Conservation (phyloP, 768 basidiomycete genomes). For the Filobasidium floriforme region DNA sequence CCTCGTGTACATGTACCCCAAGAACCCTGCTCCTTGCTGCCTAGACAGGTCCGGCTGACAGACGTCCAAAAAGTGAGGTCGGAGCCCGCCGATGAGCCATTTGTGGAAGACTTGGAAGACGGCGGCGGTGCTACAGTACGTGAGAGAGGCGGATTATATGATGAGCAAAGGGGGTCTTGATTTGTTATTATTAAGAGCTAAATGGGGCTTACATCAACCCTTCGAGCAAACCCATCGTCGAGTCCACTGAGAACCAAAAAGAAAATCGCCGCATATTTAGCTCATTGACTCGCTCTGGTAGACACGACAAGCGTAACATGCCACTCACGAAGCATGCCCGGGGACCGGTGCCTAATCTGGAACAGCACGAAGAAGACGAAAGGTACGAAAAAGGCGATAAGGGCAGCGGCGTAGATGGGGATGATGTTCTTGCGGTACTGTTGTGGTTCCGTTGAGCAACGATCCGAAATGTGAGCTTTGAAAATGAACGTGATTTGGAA, state of each 20-base stretch:
- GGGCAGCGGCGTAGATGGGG: constrained; percentile 53
- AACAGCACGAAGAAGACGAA: constrained; percentile 56
- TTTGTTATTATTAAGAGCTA: neutral
- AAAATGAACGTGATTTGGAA: too few relatives aligned
- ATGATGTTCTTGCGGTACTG: constrained; percentile 51
- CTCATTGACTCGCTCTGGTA: too few relatives aligned
- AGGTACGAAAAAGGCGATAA: constrained; percentile 54
- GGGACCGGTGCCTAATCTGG: constrained; percentile 50
- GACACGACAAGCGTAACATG: too few relatives aligned
- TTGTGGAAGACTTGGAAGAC: constrained; percentile 55
- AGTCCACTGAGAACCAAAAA: constrained; percentile 49
- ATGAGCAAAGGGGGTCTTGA: neutral
- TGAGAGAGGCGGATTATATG: neutral
- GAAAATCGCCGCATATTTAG: neutral
- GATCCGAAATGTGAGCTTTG: too few relatives aligned
- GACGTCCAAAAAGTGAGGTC: constrained; percentile 51
- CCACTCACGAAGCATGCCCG: constrained; percentile 10
- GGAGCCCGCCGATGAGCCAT: constrained; percentile 48
- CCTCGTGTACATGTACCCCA: constrained; percentile 52
- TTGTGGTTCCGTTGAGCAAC: too few relatives aligned
- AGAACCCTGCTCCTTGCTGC: constrained; percentile 50
- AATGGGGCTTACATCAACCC: constrained; percentile 44
- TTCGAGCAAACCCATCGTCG: constrained; percentile 54
- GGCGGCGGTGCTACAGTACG: constrained; percentile 46
- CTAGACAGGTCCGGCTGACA: constrained; percentile 50